A percentile compares a stretch with the other conserved stretches of the same genome.
phyloP scores from a whole-genome alignment of 2,329 filamentous ascomycete species.

The Colletotrichum abscissum region DNA sequence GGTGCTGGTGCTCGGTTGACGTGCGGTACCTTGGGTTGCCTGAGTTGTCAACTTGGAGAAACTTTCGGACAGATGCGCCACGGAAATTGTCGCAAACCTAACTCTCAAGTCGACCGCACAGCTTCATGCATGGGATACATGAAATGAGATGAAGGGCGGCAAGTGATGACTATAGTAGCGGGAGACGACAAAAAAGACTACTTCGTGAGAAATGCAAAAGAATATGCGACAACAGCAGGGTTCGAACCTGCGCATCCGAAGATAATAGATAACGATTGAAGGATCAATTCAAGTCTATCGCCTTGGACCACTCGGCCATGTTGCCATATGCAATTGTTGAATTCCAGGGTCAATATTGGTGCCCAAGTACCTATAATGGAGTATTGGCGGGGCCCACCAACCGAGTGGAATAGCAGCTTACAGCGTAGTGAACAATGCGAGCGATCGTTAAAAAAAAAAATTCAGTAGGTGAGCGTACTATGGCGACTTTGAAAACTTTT shows the following conservation, averaged over 20 bases:
- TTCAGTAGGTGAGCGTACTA: neutral
- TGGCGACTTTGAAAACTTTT: neutral
- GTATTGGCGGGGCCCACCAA: neutral
- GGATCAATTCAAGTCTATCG: constrained; percentile 30
- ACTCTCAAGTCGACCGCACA: neutral
- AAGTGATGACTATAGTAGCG: neutral
- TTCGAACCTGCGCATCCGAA: constrained; percentile 36
- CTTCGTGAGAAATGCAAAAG: neutral
- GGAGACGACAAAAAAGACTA: neutral
- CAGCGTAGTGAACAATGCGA: neutral
- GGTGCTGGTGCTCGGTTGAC: neutral
- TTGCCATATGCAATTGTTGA: constrained; percentile 8
- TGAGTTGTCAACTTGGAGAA: neutral
- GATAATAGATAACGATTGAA: constrained; percentile 24
- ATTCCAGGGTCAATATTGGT: rapidly evolving
- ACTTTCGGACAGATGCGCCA: neutral
- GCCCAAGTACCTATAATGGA: rapidly evolving
- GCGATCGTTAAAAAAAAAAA: neutral
- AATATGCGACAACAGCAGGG: constrained; percentile 33
- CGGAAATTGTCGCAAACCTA: neutral
- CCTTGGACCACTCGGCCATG: constrained; percentile 35
- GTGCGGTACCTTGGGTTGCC: neutral
- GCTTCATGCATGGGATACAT: neutral
- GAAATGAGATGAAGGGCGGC: neutral
- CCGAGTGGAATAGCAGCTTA: neutral